Base-by-base conservation (phyloP, 169 alveolate species). In the Theileria sp. region DNA sequence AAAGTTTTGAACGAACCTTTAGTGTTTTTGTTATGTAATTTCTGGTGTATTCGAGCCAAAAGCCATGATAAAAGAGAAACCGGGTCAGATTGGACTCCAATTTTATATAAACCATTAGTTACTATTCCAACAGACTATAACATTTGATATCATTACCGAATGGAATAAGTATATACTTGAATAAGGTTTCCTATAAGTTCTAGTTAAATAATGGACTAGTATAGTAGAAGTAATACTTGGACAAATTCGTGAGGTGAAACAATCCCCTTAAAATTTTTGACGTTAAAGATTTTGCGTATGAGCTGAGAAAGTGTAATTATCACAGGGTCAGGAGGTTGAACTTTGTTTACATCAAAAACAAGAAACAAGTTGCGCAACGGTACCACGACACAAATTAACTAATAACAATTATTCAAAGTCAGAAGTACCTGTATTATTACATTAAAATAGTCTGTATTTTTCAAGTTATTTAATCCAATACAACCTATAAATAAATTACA, bases 191-290 rank as follows among this genome's bases (percentile, higher is more conserved):
- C 88, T 77, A 21, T 90, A n/a, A 17, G n/a, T n/a, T n/a, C n/a
- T 7, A 8, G 12, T 5, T 28, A n/a, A 17, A 2, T 23, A 51
- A 23, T 74, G 12, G 7, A 44, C 54, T 36, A 30, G 15, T 32
- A 13, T 54, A 32, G n/a, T 67, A 81, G 77, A 61, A 28, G 49
- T 10, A 6, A 4, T n/a, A 64, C 94, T 88, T 96, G 98, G 10
- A 97, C 78, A 70, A 96, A 93, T 88, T 98, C 99, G 88, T 97
- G 99, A 21, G 99, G 99, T 21, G 98, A 95, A 17, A 97, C 99
- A 76, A 97, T 94, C 15, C 99, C 99, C 86, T 98, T 98, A 92
- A 97, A 97, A 91, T 97, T 97, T 72, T 94, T 91, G 32, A 98
- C 96, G 92, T 97, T 98, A 96, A 96, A 98, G 56, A 97, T 97